Base-by-base conservation (phyloP, 345 rosid species). In the Citropsis articulata region DNA sequence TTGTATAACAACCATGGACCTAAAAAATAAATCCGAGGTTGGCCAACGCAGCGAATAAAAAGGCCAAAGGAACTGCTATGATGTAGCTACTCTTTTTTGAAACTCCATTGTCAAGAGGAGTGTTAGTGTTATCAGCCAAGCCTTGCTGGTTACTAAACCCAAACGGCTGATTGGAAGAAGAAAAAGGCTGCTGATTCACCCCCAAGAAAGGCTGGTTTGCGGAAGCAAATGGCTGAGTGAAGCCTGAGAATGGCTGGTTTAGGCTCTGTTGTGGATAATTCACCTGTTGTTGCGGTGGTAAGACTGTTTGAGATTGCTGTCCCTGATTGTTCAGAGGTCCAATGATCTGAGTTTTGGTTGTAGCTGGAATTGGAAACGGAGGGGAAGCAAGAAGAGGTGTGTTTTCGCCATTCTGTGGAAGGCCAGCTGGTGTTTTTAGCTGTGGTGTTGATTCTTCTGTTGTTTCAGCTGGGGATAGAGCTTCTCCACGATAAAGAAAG, bases 121-220 rank as follows among this genome's bases (percentile, higher is more conserved):
- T 25, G 63, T 60, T 76, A 30, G 70, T 21, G 57, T 60, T 76
- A 53, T 78, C 82, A 0, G 56, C 38, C 30, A 78, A 77, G 50
- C 83, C 74, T 31, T 85, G 81, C 77, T 85, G 88, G 78, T 76
- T 81, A 19, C 67, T 45, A 57, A 77, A 72, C 31, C 76, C 59
- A 53, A 81, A 76, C 10, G 91, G 90, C 67, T 81, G 87, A 69
- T 70, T 81, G 36, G 71, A 66, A 16, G 83, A 73, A 40, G 85
- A 80, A 48, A 84, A 80, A 57, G 88, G 90, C 80, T 84, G 86
- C 66, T 48, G 70, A 70, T 73, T 85, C 18, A 75, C 27, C 8
- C 85, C 86, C 45, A 85, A 77, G 75, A 81, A 75, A 68, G 92
- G 88, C 75, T 82, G 92, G 81, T 84, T 82, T 50, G 69, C 12